Conservation (phyloP, 2,329 filamentous ascomycete genomes). For the Clarireedia monteithiana region DNA sequence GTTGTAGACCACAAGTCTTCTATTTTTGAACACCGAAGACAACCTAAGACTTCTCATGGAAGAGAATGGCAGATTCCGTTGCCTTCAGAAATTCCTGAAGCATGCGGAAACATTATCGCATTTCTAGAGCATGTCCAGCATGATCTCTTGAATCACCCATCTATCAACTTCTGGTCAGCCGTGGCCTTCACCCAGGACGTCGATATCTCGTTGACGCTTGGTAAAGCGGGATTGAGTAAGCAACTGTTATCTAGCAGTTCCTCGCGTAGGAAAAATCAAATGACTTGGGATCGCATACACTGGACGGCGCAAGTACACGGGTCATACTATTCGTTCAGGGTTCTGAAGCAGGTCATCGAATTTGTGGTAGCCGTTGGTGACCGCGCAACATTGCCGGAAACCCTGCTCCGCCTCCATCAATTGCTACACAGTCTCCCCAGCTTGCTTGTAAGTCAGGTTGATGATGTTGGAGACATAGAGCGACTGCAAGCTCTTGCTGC, state of each 20-base stretch:
- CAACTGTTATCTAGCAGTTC: background rate
- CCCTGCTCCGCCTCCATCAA: conserved; percentile 9
- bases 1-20: conserved; percentile 13
- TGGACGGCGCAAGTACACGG: conserved; percentile 27
- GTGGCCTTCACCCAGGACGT: conserved; percentile 25
- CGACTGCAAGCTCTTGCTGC: background rate
- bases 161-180: conserved; percentile 20
- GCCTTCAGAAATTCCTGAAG: conserved; percentile 17
- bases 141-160: conserved; percentile 12
- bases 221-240: conserved; percentile 16
- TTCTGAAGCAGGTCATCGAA: conserved; percentile 26
- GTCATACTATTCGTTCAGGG: conserved; percentile 28
- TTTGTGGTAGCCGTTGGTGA: conserved; percentile 11
- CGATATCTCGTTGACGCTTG: conserved; percentile 20
- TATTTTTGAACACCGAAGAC: conserved; percentile 26
- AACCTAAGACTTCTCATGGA: conserved; percentile 20
- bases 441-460: background rate
- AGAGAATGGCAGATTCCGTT: conserved; percentile 23
- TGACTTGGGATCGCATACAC: conserved; percentile 28
- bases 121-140: conserved; percentile 12
- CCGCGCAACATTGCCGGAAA: conserved; percentile 5
- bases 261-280: background rate
- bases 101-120: conserved; percentile 17
- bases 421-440: conserved; percentile 19
- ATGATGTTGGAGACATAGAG: background rate